A percentile compares a stretch with the other conserved stretches of the same genome.
phyloP scores from a whole-genome alignment of 805 yeast genomes.

The Kazachstania africana region DNA sequence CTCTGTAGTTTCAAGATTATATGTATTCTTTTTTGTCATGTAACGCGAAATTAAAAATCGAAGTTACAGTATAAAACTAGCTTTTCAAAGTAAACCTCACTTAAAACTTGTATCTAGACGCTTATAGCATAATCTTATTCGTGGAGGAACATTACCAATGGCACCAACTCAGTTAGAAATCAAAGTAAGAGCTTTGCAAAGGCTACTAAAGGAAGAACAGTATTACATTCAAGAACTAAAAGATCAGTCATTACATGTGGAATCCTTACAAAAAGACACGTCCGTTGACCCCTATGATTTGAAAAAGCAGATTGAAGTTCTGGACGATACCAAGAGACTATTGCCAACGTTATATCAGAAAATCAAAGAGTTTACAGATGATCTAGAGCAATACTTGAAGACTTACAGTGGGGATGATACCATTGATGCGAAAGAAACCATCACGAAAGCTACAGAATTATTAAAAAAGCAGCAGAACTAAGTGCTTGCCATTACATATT shows the following conservation, averaged over 20 bases:
- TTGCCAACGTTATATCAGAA: conserved; percentile 37
- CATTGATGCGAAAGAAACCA: conserved; percentile 16
- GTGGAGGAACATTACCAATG: too few species aligned
- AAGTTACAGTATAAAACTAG: too few species aligned
- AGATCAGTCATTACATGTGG: conserved; percentile 41
- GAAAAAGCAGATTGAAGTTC: conserved; percentile 41
- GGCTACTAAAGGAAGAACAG: conserved; percentile 56
- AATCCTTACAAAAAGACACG: conserved; percentile 30
- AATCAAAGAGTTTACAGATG: conserved; percentile 28
- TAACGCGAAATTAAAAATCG: too few species aligned
- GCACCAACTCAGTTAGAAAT: conserved; percentile 63
- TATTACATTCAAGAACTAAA: conserved; percentile 48
- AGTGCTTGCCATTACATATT: too few species aligned
- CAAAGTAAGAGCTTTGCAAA: conserved; percentile 54
- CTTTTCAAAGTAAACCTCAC: too few species aligned
- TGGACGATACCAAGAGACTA: conserved; percentile 43
- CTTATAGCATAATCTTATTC: too few species aligned
- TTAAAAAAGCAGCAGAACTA: too few species aligned
- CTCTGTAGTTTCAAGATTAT: too few species aligned
- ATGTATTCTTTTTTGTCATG: too few species aligned
- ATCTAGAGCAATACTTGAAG: conserved; percentile 32
- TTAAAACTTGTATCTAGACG: too few species aligned
- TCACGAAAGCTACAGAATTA: conserved; percentile 19
- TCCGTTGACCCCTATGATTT: conserved; percentile 54
- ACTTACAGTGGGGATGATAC: conserved; percentile 27